Evolutionary conservation across 129 eudicot species (phyloP), one percentile per base, ranked within the genome.

Genomic region (Pseudognaphalium luteoalbum): DNA sequence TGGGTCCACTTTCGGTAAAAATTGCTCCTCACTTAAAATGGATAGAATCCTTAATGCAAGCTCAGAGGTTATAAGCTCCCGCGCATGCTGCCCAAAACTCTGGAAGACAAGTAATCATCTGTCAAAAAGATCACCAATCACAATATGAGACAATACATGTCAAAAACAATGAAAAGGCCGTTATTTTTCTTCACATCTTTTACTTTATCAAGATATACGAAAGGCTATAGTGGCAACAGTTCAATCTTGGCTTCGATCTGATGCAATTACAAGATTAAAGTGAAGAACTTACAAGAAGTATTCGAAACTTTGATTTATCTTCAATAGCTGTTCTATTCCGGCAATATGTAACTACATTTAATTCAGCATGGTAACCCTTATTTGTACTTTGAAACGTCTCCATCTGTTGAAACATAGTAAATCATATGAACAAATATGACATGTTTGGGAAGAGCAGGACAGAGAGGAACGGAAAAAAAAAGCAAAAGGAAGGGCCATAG

Each of bases 101-200:
- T 94, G 99, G 99, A 91, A 94, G 82, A 94, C 97, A 94, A 94
- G 97, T 81, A 94, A 91, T 88, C 86, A 87, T 94, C 99, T 94
- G 99, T 94, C 99, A 94, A 91, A 85, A 94, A 91, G 87, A 91
- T 85, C 96, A 91, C 88, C 84, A 85, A 87, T 94, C 82, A 91
- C 88, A 87, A 91, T 86, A 88, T 87, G 96, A 86, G 95, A 85
- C 83, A 82, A 85, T 84, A 80, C 56, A 83, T 74, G 72, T 81
- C 76, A 81, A 81, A 71, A 71, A 70, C 73, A 67, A 61, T 28
- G 28, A 37, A 16, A 70, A 80, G 30, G 68, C 28, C 12, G 7
- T 64, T 51, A 51, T 71, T 57, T 47, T 79, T 75, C 63, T 83
- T 44, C 64, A 77, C 6, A 32, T 51, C 25, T 67, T 73, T 79